Conservation (phyloP, 305 asterid genomes). For the Petunia hybrid region DNA sequence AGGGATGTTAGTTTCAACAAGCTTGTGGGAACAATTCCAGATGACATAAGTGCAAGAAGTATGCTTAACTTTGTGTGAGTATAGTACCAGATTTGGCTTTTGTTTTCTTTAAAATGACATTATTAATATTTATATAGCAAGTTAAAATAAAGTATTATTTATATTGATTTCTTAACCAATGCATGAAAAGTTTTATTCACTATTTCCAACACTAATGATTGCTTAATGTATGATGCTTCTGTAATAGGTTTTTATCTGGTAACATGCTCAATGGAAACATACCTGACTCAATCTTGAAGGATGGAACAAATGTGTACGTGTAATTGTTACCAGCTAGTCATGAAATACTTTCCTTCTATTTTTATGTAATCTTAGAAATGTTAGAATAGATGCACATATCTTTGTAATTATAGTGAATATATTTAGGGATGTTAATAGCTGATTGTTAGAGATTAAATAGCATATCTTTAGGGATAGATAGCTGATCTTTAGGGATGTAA, state of each 20-base stretch:
- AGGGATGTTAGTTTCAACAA: conserved; percentile 94
- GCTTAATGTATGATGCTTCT: conserved; percentile 18
- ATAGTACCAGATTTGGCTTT: conserved; percentile 1
- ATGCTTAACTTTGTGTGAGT: conserved; percentile 76
- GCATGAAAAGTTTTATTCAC: background rate
- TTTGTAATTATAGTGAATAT: no score
- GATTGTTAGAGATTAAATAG: no score
- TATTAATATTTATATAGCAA: background rate
- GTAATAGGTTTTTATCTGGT: conserved; percentile 70
- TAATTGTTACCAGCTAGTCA: background rate
- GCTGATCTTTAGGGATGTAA: no score
- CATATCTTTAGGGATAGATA: no score
- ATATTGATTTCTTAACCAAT: background rate
- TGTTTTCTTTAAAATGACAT: background rate
- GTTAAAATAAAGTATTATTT: no score
- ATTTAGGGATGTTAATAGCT: no score
- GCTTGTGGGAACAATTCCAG: conserved; percentile 67
- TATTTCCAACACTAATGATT: background rate
- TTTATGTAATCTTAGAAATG: no score
- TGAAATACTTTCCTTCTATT: no score
- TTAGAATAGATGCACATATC: no score
- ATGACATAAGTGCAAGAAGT: conserved; percentile 59
- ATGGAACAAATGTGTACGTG: conserved; percentile 80
- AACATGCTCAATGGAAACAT: conserved; percentile 79
- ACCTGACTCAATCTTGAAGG: conserved; percentile 78